Conservation (phyloP, 148 eudicot genomes). For the Diospyros kaki region DNA sequence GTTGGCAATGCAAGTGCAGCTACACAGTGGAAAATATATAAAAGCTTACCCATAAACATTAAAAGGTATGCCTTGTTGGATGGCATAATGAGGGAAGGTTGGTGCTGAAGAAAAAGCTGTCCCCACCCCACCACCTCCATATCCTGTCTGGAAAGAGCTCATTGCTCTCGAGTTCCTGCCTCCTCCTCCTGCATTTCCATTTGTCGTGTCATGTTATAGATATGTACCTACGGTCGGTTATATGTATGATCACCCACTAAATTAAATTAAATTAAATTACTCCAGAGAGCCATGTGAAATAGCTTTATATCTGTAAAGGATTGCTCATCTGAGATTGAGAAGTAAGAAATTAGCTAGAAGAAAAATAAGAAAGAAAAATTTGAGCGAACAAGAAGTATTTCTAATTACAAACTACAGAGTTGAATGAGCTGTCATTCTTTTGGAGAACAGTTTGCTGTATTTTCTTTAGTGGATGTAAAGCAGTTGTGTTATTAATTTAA, state of each 20-base stretch:
- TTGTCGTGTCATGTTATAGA: background rate
- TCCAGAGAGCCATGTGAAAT: too few relatives aligned
- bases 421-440: conserved; percentile 47
- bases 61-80: conserved; percentile 84
- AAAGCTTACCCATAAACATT: conserved; percentile 51
- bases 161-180: conserved; percentile 50
- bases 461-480: conserved; percentile 19
- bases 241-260: too few relatives aligned
- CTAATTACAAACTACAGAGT: conserved; percentile 6
- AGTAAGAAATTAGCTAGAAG: background rate
- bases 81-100: conserved; percentile 69
- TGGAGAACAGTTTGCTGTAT: conserved; percentile 13
- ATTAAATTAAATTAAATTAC: too few relatives aligned
- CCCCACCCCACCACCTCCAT: conserved; percentile 31
- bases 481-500: background rate
- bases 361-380: background rate
- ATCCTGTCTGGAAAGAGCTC: conserved; percentile 32
- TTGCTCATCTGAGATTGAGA: too few relatives aligned
- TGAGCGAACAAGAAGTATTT: background rate
- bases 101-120: conserved; percentile 48
- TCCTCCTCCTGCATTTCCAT: conserved; percentile 28
- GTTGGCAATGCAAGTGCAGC: too few relatives aligned
- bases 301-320: too few relatives aligned
- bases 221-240: too few relatives aligned
- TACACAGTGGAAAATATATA: too few relatives aligned